phyloP scores from a whole-genome alignment of 768 basidiomycete genomes.

The Exsudoporus frostii region DNA sequence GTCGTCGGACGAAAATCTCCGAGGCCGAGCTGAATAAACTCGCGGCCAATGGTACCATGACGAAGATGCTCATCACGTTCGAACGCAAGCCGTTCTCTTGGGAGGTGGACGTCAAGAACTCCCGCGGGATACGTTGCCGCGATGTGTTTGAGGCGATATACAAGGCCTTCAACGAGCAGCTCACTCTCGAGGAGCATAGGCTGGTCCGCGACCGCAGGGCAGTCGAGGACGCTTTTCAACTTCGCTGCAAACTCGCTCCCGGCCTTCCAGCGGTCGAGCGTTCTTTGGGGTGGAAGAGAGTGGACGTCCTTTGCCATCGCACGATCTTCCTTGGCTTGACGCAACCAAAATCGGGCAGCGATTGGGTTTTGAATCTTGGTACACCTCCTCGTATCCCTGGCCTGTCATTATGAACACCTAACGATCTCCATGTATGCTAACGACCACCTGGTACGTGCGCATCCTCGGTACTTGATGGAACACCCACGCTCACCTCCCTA shows the following conservation, averaged over 20 bases:
- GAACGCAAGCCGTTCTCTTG: conserved; percentile 34
- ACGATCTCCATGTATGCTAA: conserved; percentile 11
- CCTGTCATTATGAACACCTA: conserved; percentile 5
- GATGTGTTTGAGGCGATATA: conserved; percentile 62
- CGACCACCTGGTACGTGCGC: conserved; percentile 16
- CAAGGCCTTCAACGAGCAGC: conserved; percentile 41
- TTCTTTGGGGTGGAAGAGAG: conserved; percentile 49
- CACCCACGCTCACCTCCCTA: background rate
- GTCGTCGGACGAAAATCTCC: conserved; percentile 29
- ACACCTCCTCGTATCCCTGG: conserved; percentile 3
- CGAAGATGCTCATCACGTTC: conserved; percentile 50
- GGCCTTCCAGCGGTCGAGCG: conserved; percentile 41
- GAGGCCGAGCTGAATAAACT: conserved; percentile 40
- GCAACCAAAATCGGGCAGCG: conserved; percentile 32
- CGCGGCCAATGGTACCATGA: conserved; percentile 42
- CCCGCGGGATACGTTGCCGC: conserved; percentile 46
- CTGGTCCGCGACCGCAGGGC: conserved; percentile 26
- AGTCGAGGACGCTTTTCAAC: conserved; percentile 43
- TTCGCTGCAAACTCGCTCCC: conserved; percentile 43
- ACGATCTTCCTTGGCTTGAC: conserved; percentile 54
- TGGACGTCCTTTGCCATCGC: conserved; percentile 52
- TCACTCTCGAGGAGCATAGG: conserved; percentile 45
- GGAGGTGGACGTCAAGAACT: conserved; percentile 42
- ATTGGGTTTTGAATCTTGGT: conserved; percentile 37
- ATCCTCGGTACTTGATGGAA: background rate